Base-by-base conservation (phyloP, 176 grass and related monocot genomes). In the Carex littledalei region DNA sequence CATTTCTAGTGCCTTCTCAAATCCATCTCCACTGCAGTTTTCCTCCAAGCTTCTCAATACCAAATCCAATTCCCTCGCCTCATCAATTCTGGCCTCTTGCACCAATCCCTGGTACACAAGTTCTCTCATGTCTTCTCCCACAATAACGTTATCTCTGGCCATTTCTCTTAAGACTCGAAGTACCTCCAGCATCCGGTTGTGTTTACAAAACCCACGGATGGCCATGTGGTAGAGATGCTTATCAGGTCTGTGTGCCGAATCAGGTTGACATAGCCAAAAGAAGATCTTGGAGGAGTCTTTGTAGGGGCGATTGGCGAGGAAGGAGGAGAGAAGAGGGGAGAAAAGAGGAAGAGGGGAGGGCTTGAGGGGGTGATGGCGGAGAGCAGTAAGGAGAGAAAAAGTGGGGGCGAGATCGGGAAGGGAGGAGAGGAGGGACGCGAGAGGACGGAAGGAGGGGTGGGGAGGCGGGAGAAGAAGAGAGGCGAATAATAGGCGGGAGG, bases 321-420 rank as follows among this genome's bases (percentile, higher is more conserved):
- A 85, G 83, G 83, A 85, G 63, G 87, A 85, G 50, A 88, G 35
- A 76, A 88, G 83, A 57, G 83, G 70, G 63, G 82, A 72, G 76
- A 81, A 80, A 74, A 88, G 80, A 59, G 83, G 87, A 15, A 88
- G 82, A 21, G 87, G 87, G 21, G 87, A 88, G 52, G 75, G 87
- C 5, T 79, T 57, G 35, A 78, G 83, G 15, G 87, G 87, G 75
- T 88, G 87, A 76, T 85, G 13, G n/a, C 55, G 63, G 64, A 88
- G 83, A 39, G 87, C 32, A 74, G 74, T 88, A 57, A 88, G 87
- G 76, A 88, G 76, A 12, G 87, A 67, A 45, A 85, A 52, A 59
- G 83, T 24, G 41, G 82, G 82, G 6, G 66, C 20, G 16, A 85
- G 84, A 21, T 88, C 87, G 64, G 87, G 82, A 55, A 72, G 87